These are phyloP conservation scores for Suillus sp. DNA, from an alignment of 768 basidiomycete genomes.

Conservation along the genomic window DNA sequence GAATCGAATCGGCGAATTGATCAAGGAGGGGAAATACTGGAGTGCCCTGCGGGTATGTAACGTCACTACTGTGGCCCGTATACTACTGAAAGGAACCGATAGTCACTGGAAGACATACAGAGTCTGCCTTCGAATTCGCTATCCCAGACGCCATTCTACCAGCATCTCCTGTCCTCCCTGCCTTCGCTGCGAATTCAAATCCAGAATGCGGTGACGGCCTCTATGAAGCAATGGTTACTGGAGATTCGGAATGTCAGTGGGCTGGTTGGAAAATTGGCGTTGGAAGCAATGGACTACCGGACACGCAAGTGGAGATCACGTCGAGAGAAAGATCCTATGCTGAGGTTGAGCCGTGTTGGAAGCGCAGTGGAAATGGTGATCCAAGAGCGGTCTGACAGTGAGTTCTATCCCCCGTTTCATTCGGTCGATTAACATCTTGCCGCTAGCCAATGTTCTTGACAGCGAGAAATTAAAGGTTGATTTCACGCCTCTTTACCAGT, in stretches of 20 bases:
- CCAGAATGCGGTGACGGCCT: slow-evolving; percentile 91
- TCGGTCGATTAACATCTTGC: slow-evolving; percentile 14
- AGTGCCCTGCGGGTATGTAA: slow-evolving; percentile 87
- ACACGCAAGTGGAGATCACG: slow-evolving; percentile 80
- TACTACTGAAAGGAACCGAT: slow-evolving; percentile 56
- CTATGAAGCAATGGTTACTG: slow-evolving; percentile 95
- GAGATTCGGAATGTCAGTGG: slow-evolving; percentile 90
- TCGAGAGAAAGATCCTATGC: slow-evolving; percentile 81
- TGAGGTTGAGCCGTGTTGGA: slow-evolving; percentile 77
- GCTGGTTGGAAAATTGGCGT: slow-evolving; percentile 81
- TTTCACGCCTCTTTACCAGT: slow-evolving; percentile 94
- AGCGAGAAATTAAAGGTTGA: slow-evolving; percentile 88
- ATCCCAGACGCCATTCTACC: slow-evolving; percentile 91
- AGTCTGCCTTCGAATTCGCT: slow-evolving; percentile 86
- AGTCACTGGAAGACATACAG: slow-evolving; percentile 96
- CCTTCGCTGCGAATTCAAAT: slow-evolving; percentile 89
- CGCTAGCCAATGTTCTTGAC: slow-evolving; percentile 84
- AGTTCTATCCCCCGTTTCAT: slow-evolving; percentile 33
- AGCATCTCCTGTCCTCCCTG: slow-evolving; percentile 86
- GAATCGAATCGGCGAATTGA: slow-evolving; percentile 90
- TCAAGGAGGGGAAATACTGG: slow-evolving; percentile 93
- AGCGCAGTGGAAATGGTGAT: slow-evolving; percentile 92
- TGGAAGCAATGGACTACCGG: slow-evolving; percentile 87
- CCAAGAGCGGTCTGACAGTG: slow-evolving; percentile 93
- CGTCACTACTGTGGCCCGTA: slow-evolving; percentile 91